These are phyloP conservation scores for Myxozyma sirexii DNA, from an alignment of 805 yeast genomes.

Conservation along the genomic window DNA sequence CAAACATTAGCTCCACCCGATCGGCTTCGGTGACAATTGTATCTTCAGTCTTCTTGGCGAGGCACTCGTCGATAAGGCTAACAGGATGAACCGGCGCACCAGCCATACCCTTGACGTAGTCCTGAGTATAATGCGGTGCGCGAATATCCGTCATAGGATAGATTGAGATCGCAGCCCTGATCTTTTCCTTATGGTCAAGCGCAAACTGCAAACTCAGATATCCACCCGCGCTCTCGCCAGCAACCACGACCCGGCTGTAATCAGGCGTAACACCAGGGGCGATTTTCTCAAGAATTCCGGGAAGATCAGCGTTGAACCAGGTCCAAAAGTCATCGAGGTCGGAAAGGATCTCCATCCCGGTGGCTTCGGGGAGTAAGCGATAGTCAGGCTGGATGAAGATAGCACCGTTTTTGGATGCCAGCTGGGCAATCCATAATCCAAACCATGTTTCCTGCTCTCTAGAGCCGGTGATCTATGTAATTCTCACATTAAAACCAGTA, in stretches of 20 bases:
- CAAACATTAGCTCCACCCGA: constrained; percentile 11
- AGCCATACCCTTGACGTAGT: constrained; percentile 8
- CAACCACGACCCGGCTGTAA: constrained; percentile 8
- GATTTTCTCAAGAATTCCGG: constrained; percentile 2
- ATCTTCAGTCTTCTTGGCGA: constrained; percentile 7
- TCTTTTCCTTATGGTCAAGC: constrained; percentile 12
- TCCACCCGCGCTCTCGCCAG: constrained; percentile 25
- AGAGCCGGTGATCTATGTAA: constrained; percentile 17
- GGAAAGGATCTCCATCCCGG: constrained; percentile 15
- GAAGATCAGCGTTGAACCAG: constrained; percentile 17
- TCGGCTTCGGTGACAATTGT: constrained; percentile 1
- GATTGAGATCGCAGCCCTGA: constrained; percentile 11
- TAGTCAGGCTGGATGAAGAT: constrained; percentile 22
- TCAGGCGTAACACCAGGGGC: constrained; percentile 15
- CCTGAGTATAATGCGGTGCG: constrained; percentile 9
- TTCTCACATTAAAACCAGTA: not conserved
- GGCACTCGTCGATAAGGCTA: constrained; percentile 11
- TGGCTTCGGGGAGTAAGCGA: constrained; percentile 20
- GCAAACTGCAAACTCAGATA: constrained; percentile 21
- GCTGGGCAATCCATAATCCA: constrained; percentile 15
- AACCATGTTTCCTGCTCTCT: constrained; percentile 11
- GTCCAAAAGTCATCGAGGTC: constrained; percentile 20
- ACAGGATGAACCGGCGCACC: constrained; percentile 14
- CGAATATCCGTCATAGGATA: constrained; percentile 21
- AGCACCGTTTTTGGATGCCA: constrained; percentile 12